Evolutionary conservation across 1,139 yeast species (phyloP), one percentile per base, ranked within the genome.

Genomic region (Pichia sp.): DNA sequence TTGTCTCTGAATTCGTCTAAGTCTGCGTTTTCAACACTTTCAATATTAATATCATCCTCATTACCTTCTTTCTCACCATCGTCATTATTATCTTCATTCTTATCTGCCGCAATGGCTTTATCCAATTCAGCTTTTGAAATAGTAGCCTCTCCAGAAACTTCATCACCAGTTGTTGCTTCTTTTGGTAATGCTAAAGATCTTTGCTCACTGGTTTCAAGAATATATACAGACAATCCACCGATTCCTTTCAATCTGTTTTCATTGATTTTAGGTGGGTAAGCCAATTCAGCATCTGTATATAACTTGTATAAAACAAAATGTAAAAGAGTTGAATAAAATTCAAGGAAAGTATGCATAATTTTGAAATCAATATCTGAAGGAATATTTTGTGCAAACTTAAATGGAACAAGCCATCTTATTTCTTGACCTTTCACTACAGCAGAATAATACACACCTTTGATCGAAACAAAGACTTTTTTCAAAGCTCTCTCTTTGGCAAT

Each of bases 401-500:
- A 91, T 22, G 99, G 99, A 38, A 86, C 95, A 49, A 91, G 74
- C 98, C 98, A 91, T 67, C 93, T 77, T 39, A 91, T 72, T 52
- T 85, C 95, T 63, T 89, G 96, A 47, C 98, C 98, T 61, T 75
- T 79, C 36, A 91, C 79, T 48, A 63, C 76, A 31, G 96, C 97
- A 62, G 89, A 89, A 61, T 91, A 93, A 65, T 91, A 91, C 20
- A 89, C 94, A 66, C 99, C 99, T 64, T 93, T 91, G 60, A 91
- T 91, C 41, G 96, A 84, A 28, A 91, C 96, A 66, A 91, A 91
- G 9, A 89, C 96, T 62, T 91, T 91, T 54, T 81, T 79, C 52
- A 91, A 68, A 23, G 81, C 68, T 56, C 86, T 74, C 60, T 89
- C 95, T 55, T 80, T 79, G 19, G 97, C 89, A 49, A 91, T 83